Evolutionary conservation across 306 rosid species (phyloP), one percentile per base, ranked within the genome.

Genomic region (Vigna mungo): DNA sequence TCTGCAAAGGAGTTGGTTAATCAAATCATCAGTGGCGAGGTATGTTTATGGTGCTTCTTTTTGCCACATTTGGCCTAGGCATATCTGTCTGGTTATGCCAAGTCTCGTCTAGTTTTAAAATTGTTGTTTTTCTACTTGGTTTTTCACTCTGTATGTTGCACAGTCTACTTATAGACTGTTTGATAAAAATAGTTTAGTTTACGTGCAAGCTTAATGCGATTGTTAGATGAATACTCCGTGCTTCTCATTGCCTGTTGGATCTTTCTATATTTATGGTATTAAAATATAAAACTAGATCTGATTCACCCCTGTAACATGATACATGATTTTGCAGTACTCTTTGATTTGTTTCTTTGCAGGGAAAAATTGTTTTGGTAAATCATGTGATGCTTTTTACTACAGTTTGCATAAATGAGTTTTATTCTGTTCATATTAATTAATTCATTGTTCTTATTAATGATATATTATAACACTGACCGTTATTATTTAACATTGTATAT

Each of bases 21-120:
- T 82, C 90, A 91, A 85, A 88, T 96, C 76, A 89, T 89, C 67
- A 96, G 88, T 39, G 99, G 94, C 8, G 99, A 96, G 96, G 99
- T 96, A 88, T 79, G 92, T 81, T 68, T 75, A 64, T 55, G 64
- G 55, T 65, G 39, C 65, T 37, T 54, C 53, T 43, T 39, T 17
- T 68, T 85, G 61, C 49, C 60, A 55, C 81, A 75, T 79, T 84
- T 64, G 77, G 76, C 77, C 78, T 79, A 25, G 72, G 72, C 82
- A 37, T 43, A 56, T 46, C 82, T 72, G 71, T 76, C 61, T 78
- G 69, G 56, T 48, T 10, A 56, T 76, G 79, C 78, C 37, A 76
- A 64, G 18, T 80, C 16, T 75, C 9, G 82, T 76, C 27, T 6
- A 17, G 4, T 59, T 4, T 66, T 25, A 7, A 20, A 66, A 43